Base-by-base conservation (phyloP, 1,284 basidiomycete genomes). In the Erythrobasidium hasegawianum region DNA sequence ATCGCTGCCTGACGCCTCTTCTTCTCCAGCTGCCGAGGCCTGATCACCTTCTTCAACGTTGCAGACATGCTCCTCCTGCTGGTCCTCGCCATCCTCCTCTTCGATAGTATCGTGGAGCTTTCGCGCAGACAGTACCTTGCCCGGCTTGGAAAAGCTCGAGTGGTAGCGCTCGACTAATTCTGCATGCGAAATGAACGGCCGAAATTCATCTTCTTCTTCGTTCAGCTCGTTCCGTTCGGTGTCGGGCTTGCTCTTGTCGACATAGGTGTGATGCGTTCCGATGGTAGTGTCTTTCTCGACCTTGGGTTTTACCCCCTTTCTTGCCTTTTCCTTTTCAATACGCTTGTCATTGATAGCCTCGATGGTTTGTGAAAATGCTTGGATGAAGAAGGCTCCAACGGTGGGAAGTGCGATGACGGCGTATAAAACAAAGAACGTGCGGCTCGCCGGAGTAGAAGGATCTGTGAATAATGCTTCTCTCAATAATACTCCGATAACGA, bases 121-220 rank as follows among this genome's bases (percentile, higher is more conserved):
- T 11, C 33, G 5, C 33, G 33, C 4, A 11, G 33, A 33, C 7
- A 22, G 62, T 24, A 18, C 39, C 50, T 16, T 14, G 14, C 24
- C 8, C 64, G 49, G 8, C 29, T 72, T 61, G 20, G 65, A 66
- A 69, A 75, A 77, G 8, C 70, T 61, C 24, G 74, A 68, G 56
- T 76, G 75, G 39, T 73, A 72, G 9, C 65, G 59, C 18, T 72
- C 50, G 20, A 78, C 71, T 33, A 76, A 76, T 29, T 78, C 76
- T 0, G 75, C 65, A 64, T 79, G 78, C 1, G 77, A 72, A 0
- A 72, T 71, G 59, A 78, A 78, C 0, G 72, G 74, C 18, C 75
- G 73, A 1, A 76, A 20, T 58, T 47, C 38, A n/a, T 43, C 40
- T 45, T 47, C 68, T n/a, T 59, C 72, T 71, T 22, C 67, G 66